Evolutionary conservation across 495 filamentous ascomycete genomes (phyloP).

Genomic region (Geoglossum glabrum): DNA sequence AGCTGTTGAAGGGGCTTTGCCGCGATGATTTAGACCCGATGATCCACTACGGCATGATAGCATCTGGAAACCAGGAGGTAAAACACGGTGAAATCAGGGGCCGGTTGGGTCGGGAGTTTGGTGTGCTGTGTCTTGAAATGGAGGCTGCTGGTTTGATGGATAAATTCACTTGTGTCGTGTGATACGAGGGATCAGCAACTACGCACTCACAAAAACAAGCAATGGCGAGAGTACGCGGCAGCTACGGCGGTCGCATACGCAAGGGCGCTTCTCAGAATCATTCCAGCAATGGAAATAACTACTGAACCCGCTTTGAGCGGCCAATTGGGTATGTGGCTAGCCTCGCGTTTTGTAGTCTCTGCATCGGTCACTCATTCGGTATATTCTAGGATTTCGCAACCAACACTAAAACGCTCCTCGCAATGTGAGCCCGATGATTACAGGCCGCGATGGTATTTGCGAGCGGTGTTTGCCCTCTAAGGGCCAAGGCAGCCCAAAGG

Average conservation of each 20-base stretch:
- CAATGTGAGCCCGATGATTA: not conserved
- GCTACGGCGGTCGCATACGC: not conserved
- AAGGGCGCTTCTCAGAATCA: not conserved
- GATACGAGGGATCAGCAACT: not conserved
- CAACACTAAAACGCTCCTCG: not conserved
- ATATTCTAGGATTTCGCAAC: not conserved
- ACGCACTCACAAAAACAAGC: constrained; percentile 1
- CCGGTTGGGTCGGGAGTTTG: too few relatives aligned
- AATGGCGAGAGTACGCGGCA: constrained; percentile 1
- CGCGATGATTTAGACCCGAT: too few relatives aligned
- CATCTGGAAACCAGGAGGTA: too few relatives aligned
- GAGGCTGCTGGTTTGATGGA: not conserved
- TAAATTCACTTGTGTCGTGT: not conserved
- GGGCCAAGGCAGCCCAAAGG: not conserved
- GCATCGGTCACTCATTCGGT: not conserved
- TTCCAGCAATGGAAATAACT: not conserved
- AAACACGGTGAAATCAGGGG: too few relatives aligned
- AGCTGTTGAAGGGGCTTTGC: too few relatives aligned
- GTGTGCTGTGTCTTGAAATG: not conserved
- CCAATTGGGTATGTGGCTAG: not conserved
- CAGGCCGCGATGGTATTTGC: not conserved
- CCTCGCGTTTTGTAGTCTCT: not conserved
- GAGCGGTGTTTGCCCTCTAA: not conserved
- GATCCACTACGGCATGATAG: too few relatives aligned
- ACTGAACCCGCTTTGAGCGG: not conserved